Base-by-base conservation (phyloP, 371 early-diverging fungal genomes). In the Mortierella sp. region DNA sequence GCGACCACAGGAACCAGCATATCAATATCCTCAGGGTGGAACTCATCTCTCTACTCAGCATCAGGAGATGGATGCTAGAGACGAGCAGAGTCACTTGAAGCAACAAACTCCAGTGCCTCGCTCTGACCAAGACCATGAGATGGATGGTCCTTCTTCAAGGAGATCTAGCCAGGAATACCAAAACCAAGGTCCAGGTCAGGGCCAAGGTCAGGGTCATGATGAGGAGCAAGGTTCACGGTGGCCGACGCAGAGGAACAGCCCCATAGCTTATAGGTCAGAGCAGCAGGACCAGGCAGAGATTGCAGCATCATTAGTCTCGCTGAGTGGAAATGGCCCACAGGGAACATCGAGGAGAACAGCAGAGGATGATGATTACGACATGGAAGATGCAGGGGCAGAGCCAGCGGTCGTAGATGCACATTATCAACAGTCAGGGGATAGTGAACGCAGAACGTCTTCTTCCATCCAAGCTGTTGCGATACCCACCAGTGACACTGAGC, bases 241-340 rank as follows among this genome's bases (percentile, higher is more conserved):
- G 61, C 52, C 56, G 4, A 37, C 30, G 0, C 69, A 60, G 53
- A 61, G 51, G 31, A 31, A 54, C 27, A 42, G 47, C 14, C 23
- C 46, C 19, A 50, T 48, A 6, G 57, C 39, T 23, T 62, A 56
- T 30, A 37, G 54, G n/a, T 41, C 47, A 15, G 72, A 66, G 30
- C 60, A 68, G 15, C 69, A 68, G n/a, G 75, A 75, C 50, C 68
- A 75, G 24, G 75, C 67, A 31, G 75, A 75, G 28, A 68, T 75
- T 64, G 75, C 75, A 17, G 75, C 75, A 1, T 75, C 75, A 2
- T 41, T 75, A 52, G 75, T 75, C 6, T 75, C 75, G 12, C 64
- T 75, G 27, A 72, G 73, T 47, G 75, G 61, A 7, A 75, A 75
- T 31, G 64, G 56, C 15, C 31, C 51, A 9, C 44, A 44, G 19